Conservation (phyloP, 2,329 filamentous ascomycete genomes). For the Ascochyta clinopodiicola region DNA sequence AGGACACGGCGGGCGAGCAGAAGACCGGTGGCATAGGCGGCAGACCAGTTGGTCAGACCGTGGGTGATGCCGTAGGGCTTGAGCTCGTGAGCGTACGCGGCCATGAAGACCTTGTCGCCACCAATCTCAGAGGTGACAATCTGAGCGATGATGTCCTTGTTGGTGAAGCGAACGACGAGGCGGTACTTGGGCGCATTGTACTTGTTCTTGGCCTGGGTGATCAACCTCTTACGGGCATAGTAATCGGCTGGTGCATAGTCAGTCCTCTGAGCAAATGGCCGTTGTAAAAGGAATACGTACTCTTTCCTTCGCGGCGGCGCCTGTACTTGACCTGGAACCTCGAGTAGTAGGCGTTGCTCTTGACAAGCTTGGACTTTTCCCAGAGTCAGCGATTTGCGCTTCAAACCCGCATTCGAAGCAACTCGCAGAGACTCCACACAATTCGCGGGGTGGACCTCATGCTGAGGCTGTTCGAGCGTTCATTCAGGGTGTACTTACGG, state of each 20-base stretch:
- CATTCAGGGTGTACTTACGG: constrained; percentile 52
- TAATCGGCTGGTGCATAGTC: constrained; percentile 85
- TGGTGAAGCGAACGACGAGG: constrained; percentile 98
- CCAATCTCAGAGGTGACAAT: constrained; percentile 95
- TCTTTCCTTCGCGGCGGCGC: constrained; percentile 95
- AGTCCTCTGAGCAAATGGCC: constrained; percentile 6
- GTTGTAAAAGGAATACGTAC: constrained; percentile 66
- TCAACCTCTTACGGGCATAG: constrained; percentile 99
- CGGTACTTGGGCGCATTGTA: constrained; percentile 99
- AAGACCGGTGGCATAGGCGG: constrained; percentile 95
- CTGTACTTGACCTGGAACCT: constrained; percentile 99
- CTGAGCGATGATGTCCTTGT: constrained; percentile 99
- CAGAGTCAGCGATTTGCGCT: constrained; percentile 99
- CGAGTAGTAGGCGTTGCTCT: constrained; percentile 99
- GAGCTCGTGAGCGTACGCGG: constrained; percentile 81
- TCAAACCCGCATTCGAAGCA: constrained; percentile 90
- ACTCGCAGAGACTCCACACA: constrained; percentile 69
- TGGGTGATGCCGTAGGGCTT: constrained; percentile 96
- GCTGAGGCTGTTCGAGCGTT: constrained; percentile 21
- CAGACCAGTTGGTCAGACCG: constrained; percentile 99
- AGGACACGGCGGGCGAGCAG: constrained; percentile 96
- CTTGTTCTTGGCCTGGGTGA: constrained; percentile 99
- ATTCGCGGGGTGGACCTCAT: constrained; percentile 37
- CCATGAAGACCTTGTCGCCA: constrained; percentile 91
- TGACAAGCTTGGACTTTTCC: constrained; percentile 87